Percentiles rank a stretch among this genome's conserved stretches.
These are phyloP conservation scores for Kwoniella europaea DNA, from an alignment of 768 basidiomycete species.

Conservation along the genomic window DNA sequence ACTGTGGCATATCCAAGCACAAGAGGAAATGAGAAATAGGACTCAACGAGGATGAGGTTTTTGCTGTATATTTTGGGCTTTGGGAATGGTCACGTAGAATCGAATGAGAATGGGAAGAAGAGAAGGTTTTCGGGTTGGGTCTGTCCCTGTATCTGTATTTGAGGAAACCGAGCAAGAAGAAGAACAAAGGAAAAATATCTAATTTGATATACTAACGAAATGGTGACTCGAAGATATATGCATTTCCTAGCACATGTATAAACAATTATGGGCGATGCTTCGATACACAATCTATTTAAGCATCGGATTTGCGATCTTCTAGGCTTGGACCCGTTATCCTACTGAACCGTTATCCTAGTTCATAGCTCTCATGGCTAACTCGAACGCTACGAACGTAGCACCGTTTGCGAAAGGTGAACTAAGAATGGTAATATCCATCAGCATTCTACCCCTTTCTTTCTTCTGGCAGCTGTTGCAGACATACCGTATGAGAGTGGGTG, in stretches of 20 bases:
- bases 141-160: neutral
- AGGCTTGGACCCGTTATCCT: neutral
- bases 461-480: neutral
- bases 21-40: too few species aligned
- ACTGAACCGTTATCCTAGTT: constrained; percentile 2
- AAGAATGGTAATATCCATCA: neutral
- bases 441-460: too few species aligned
- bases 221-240: neutral
- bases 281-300: neutral
- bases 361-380: constrained; percentile 76
- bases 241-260: neutral
- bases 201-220: too few species aligned
- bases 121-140: neutral
- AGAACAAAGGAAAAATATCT: neutral
- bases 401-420: constrained; percentile 97
- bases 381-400: constrained; percentile 94
- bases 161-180: too few species aligned
- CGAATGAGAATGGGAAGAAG: neutral
- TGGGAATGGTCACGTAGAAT: neutral
- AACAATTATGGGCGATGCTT: neutral
- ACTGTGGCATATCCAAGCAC: too few species aligned
- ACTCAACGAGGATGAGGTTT: neutral
- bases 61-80: neutral
- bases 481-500: constrained; percentile 85
- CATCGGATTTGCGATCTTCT: neutral